A percentile compares a stretch with the other conserved stretches of the same genome.
These are phyloP conservation scores for Phtheirospermum japonicum DNA, from an alignment of 257 asterid genomes.

Conservation along the genomic window DNA sequence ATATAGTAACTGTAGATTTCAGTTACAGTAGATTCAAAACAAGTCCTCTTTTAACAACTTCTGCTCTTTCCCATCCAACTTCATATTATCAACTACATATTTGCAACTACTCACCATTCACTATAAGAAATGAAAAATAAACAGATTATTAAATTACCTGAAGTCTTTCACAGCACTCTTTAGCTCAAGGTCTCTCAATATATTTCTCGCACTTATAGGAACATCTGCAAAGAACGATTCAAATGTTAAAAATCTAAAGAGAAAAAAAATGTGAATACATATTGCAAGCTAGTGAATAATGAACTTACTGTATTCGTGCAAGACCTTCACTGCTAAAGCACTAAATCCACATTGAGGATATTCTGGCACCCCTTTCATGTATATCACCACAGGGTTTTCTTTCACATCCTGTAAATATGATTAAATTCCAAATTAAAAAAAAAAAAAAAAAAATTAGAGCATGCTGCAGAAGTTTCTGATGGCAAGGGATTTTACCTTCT, in stretches of 20 bases:
- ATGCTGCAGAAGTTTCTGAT: not conserved
- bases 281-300: conserved; percentile 16
- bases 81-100: conserved; percentile 3
- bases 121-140: not conserved
- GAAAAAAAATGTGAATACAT: conserved; percentile 13
- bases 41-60: not conserved
- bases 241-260: conserved; percentile 18
- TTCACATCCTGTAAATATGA: conserved; percentile 67
- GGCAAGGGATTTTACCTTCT: conserved; percentile 53
- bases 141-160: conserved; percentile 41
- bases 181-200: conserved; percentile 77
- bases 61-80: conserved; percentile 3
- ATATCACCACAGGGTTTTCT: conserved; percentile 91
- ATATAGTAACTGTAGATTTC: not conserved
- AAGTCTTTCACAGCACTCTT: conserved; percentile 80
- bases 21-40: not conserved
- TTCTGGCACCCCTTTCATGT: conserved; percentile 95
- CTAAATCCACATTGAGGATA: conserved; percentile 96
- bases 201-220: conserved; percentile 79
- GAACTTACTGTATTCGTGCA: conserved; percentile 77
- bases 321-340: conserved; percentile 82
- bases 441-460: not conserved
- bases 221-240: conserved; percentile 49
- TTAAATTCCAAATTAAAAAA: not conserved
- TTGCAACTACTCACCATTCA: not conserved